Conservation (phyloP, 495 filamentous ascomycete species). For the Penicillium simplicissimum region DNA sequence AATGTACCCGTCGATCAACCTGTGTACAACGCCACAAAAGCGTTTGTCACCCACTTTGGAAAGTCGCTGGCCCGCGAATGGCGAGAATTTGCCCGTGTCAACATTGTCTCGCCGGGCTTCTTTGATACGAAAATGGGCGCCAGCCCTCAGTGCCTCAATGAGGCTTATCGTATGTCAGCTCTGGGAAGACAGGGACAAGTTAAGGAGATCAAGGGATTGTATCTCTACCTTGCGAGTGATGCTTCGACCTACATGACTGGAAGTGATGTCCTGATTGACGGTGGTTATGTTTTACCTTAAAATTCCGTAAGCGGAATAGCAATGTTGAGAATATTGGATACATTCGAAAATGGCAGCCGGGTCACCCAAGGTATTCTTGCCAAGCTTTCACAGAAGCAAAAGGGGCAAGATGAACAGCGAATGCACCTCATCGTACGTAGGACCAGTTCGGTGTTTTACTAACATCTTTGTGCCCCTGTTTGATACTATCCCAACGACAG, state of each 20-base stretch:
- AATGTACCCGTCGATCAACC: slow-evolving; percentile 66
- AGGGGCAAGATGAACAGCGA: no score
- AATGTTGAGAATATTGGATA: no score
- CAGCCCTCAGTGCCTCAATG: slow-evolving; percentile 51
- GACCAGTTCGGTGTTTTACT: no score
- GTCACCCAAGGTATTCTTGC: neutral
- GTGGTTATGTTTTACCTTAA: slow-evolving; percentile 51
- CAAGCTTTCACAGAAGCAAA: no score
- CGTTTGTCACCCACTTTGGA: slow-evolving; percentile 64
- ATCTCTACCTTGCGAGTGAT: slow-evolving; percentile 60
- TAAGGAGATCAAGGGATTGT: slow-evolving; percentile 67
- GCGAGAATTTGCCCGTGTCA: slow-evolving; percentile 60
- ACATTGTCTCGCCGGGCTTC: slow-evolving; percentile 70
- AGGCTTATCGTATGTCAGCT: slow-evolving; percentile 61
- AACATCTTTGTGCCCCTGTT: no score
- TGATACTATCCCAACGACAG: no score
- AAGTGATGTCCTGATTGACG: slow-evolving; percentile 60
- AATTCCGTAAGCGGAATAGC: neutral
- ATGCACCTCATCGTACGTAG: no score
- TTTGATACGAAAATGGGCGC: slow-evolving; percentile 65
- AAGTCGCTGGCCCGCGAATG: slow-evolving; percentile 71
- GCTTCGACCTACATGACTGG: slow-evolving; percentile 72
- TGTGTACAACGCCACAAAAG: slow-evolving; percentile 70
- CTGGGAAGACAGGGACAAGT: slow-evolving; percentile 59
- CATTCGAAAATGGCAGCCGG: neutral